Evolutionary conservation across 352 stramenopile species (phyloP).

Genomic region (Pythium sukuiense): DNA sequence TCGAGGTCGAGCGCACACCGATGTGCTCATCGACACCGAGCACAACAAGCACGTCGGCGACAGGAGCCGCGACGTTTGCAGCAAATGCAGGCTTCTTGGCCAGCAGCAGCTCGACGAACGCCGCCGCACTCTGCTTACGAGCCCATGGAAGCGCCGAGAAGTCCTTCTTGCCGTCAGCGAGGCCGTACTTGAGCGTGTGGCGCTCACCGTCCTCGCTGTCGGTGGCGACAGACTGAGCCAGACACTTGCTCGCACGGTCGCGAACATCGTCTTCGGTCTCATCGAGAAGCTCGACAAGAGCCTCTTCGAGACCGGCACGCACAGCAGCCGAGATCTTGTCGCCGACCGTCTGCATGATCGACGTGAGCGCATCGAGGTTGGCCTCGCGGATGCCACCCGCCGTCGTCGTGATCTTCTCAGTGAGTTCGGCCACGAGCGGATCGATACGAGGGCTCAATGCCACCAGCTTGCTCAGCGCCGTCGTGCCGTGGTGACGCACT

Average conservation of each 20-base stretch:
- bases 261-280: conserved; percentile 63
- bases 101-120: conserved; percentile 59
- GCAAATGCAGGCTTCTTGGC: conserved; percentile 44
- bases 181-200: conserved; percentile 47
- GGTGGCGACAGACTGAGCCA: conserved; percentile 57
- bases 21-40: conserved; percentile 70
- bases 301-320: conserved; percentile 52
- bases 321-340: conserved; percentile 66
- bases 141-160: conserved; percentile 46
- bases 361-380: conserved; percentile 70
- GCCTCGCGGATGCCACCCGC: conserved; percentile 71
- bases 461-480: conserved; percentile 93
- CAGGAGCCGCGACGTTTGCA: conserved; percentile 21
- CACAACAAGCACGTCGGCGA: conserved; percentile 31
- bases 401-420: conserved; percentile 70
- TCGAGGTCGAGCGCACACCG: conserved; percentile 49
- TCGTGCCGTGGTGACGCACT: conserved; percentile 90
- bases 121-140: conserved; percentile 61
- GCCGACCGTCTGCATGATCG: conserved; percentile 62
- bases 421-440: conserved; percentile 95
- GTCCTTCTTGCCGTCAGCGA: conserved; percentile 39
- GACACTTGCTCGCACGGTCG: conserved; percentile 62
- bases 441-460: conserved; percentile 94
- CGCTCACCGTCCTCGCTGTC: conserved; percentile 39
- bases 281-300: conserved; percentile 66